phyloP scores from a whole-genome alignment of 2,329 filamentous ascomycete species.

The Zymoseptoria tritici region DNA sequence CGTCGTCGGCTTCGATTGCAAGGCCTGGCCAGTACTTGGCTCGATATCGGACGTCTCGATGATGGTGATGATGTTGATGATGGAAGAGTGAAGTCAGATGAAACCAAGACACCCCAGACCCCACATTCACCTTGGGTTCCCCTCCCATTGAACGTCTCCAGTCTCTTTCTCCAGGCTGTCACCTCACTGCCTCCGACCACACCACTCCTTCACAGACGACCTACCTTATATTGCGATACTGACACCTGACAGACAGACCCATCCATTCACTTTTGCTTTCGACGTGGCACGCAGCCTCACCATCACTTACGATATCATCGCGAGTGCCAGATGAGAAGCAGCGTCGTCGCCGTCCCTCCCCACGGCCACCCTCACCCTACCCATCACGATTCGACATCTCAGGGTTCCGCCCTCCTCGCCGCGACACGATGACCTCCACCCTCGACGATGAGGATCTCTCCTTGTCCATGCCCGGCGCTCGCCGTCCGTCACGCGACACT shows the following conservation, averaged over 20 bases:
- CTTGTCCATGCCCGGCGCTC: conserved; percentile 30
- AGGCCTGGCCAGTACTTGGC: neutral
- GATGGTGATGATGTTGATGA: neutral
- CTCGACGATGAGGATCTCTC: conserved; percentile 37
- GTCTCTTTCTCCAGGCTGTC: too few relatives aligned
- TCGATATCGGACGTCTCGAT: neutral
- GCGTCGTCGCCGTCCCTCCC: neutral
- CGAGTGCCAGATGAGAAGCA: neutral
- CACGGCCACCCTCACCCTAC: neutral
- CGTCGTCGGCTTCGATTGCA: neutral
- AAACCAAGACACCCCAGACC: neutral
- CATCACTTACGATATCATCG: neutral
- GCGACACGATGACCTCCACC: conserved; percentile 28
- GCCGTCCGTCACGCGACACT: conserved; percentile 23
- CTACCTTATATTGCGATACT: neutral
- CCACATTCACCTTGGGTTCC: neutral
- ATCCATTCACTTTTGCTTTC: neutral
- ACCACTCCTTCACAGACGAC: neutral
- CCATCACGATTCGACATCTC: neutral
- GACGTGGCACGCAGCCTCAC: neutral
- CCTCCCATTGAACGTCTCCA: too few relatives aligned
- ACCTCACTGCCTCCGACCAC: too few relatives aligned
- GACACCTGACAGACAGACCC: neutral
- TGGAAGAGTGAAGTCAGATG: neutral
- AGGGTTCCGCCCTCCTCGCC: neutral